phyloP scores from a whole-genome alignment of 805 yeast genomes.

The Huiozyma sinensis region DNA sequence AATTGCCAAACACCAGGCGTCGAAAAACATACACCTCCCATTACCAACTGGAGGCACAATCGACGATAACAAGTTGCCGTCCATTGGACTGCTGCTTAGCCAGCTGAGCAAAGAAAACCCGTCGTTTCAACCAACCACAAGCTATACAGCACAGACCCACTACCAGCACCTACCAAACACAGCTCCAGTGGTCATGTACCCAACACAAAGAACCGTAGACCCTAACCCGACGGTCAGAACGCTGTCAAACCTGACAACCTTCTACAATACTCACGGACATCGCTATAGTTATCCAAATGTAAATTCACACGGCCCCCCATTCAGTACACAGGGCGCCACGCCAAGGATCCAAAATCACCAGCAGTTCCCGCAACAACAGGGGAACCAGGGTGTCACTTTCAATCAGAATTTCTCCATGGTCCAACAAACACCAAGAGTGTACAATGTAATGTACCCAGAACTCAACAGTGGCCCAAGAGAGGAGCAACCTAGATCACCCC shows the following conservation, averaged over 20 bases:
- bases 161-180: background rate
- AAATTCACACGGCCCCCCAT: background rate
- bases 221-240: conserved; percentile 17
- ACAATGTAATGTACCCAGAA: no score
- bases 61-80: background rate
- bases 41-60: background rate
- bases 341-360: background rate
- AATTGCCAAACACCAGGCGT: background rate
- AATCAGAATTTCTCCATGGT: no score
- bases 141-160: background rate
- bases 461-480: no score
- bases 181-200: background rate
- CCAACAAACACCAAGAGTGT: no score
- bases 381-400: background rate
- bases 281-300: conserved; percentile 16
- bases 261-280: conserved; percentile 19
- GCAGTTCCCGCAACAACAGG: background rate
- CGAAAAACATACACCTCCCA: background rate
- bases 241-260: conserved; percentile 17
- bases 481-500: no score
- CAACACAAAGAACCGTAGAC: background rate
- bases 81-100: background rate
- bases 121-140: background rate
- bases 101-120: background rate
- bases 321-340: background rate